Percentiles rank a stretch among this genome's conserved stretches.
These are phyloP conservation scores for Guadua angustifolia DNA, from an alignment of 176 grass and related monocot species.

Conservation along the genomic window DNA sequence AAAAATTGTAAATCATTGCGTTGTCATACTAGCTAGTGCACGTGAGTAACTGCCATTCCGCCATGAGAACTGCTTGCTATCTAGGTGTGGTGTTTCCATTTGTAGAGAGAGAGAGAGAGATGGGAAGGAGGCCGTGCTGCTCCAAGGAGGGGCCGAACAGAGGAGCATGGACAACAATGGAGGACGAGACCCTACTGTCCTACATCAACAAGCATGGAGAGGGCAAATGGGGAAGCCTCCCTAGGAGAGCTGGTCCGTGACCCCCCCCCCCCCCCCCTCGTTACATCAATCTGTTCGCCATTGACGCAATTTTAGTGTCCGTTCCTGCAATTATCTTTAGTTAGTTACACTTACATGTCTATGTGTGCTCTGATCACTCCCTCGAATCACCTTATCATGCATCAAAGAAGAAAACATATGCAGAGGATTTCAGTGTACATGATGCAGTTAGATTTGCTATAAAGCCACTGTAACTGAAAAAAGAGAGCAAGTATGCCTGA, in stretches of 20 bases:
- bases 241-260: conserved; percentile 53
- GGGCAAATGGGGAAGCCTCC: conserved; percentile 58
- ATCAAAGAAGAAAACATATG: no score
- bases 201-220: conserved; percentile 60
- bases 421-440: neutral
- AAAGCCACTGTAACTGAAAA: neutral
- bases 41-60: no score
- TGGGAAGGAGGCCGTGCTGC: conserved; percentile 61
- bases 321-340: neutral
- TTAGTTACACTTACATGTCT: neutral
- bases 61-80: no score
- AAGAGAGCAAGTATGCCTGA: neutral
- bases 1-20: no score
- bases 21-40: no score
- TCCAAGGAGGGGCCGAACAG: conserved; percentile 62
- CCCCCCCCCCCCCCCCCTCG: neutral
- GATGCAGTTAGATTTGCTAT: neutral
- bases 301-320: neutral
- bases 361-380: neutral
- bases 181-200: conserved; percentile 56
- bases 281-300: neutral
- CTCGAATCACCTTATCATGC: neutral
- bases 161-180: conserved; percentile 60
- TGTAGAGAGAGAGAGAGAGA: conserved; percentile 29
- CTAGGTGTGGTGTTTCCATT: no score